A percentile compares a stretch with the other conserved stretches of the same genome.
Conservation (phyloP, 2,329 filamentous ascomycete genomes). For the Cercospora zeina region DNA sequence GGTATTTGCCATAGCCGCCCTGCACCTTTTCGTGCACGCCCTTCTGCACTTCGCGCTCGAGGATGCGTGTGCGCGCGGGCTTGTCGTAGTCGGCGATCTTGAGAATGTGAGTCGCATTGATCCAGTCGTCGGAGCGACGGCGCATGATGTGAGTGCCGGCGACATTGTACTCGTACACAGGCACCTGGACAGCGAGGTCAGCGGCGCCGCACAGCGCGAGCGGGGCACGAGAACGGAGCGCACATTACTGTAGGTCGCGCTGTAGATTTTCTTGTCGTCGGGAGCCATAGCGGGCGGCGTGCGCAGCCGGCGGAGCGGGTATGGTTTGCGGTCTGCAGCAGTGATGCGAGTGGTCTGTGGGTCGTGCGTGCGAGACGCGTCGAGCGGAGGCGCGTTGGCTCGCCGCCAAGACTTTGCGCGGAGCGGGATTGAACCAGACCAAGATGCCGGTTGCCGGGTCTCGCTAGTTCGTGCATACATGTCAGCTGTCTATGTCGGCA, state of each 20-base stretch:
- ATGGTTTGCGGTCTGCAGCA: constrained; percentile 2
- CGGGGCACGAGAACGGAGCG: constrained; percentile 16
- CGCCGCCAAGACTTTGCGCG: constrained; percentile 3
- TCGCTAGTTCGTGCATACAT: neutral
- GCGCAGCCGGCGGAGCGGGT: constrained; percentile 9
- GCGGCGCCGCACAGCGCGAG: neutral
- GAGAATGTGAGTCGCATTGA: constrained; percentile 98
- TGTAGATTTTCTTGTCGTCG: constrained; percentile 55
- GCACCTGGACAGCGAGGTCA: constrained; percentile 61
- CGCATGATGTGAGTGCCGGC: constrained; percentile 94
- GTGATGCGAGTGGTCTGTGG: constrained; percentile 8
- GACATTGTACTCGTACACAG: constrained; percentile 91
- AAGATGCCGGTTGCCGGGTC: neutral
- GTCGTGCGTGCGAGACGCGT: constrained; percentile 1
- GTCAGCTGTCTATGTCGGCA: neutral
- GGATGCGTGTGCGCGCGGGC: constrained; percentile 86
- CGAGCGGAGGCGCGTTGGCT: neutral
- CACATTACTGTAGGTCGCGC: constrained; percentile 62
- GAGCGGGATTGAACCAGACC: neutral
- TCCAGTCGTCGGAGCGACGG: constrained; percentile 89
- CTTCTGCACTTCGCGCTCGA: constrained; percentile 96
- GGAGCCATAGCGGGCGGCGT: constrained; percentile 24
- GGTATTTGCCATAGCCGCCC: constrained; percentile 97
- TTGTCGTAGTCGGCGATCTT: constrained; percentile 98
- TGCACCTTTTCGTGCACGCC: constrained; percentile 97